Percentiles rank a stretch among this genome's conserved stretches.
These are phyloP conservation scores for Haplographium delicatum DNA, from an alignment of 495 filamentous ascomycete genomes.

Conservation along the genomic window DNA sequence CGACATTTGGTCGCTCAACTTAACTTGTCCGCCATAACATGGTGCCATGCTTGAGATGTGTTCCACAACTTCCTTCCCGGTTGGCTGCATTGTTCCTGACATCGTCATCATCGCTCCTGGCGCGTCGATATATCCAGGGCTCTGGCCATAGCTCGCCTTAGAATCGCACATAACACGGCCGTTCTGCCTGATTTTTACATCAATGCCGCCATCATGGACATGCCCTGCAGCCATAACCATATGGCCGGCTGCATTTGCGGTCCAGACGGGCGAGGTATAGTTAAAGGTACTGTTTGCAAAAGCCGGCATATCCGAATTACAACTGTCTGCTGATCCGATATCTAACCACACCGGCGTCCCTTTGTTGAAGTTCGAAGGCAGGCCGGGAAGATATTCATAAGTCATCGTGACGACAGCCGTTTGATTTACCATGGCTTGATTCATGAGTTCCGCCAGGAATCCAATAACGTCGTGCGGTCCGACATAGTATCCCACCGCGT, in stretches of 20 bases:
- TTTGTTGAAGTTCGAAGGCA: background rate
- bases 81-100: conserved; percentile 3
- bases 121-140: conserved; percentile 4
- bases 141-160: background rate
- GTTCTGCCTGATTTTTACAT: background rate
- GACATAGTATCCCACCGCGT: conserved; percentile 26
- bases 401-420: conserved; percentile 25
- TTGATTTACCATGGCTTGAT: conserved; percentile 12
- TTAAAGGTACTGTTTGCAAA: background rate
- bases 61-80: no score
- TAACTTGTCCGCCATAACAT: conserved; percentile 1
- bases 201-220: conserved; percentile 1
- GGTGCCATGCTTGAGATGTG: conserved; percentile 3
- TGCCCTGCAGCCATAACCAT: background rate
- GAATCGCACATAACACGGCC: background rate
- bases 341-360: conserved; percentile 2
- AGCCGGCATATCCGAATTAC: background rate
- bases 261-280: conserved; percentile 1
- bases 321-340: background rate
- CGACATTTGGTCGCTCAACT: background rate
- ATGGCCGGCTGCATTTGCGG: background rate
- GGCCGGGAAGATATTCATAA: conserved; percentile 14
- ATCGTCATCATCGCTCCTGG: background rate
- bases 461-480: conserved; percentile 4
- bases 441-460: conserved; percentile 27